These are phyloP conservation scores for Kodamaea alishanica DNA, from an alignment of 1,139 yeast genomes.

Conservation along the genomic window DNA sequence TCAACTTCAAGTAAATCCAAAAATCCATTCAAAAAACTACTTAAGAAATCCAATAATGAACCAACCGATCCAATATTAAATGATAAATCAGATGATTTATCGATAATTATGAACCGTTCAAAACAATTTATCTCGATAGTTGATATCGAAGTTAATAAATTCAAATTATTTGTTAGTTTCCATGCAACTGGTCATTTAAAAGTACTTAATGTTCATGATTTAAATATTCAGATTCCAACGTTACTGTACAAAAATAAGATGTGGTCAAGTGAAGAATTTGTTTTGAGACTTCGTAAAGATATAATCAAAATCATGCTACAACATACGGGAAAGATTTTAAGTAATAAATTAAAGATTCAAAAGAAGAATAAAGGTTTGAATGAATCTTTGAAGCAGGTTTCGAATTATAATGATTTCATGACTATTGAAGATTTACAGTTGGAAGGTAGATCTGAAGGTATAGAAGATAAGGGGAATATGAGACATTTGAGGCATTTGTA, in stretches of 20 bases:
- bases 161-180: slow-evolving; percentile 64
- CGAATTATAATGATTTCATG: slow-evolving; percentile 37
- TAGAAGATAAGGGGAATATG: slow-evolving; percentile 12
- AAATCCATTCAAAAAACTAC: slow-evolving; percentile 16
- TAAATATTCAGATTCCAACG: slow-evolving; percentile 63
- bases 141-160: slow-evolving; percentile 51
- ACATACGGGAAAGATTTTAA: slow-evolving; percentile 77
- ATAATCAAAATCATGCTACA: slow-evolving; percentile 62
- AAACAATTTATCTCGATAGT: slow-evolving; percentile 63
- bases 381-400: slow-evolving; percentile 45
- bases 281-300: slow-evolving; percentile 61
- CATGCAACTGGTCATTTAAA: slow-evolving; percentile 67
- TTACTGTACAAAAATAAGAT: slow-evolving; percentile 61
- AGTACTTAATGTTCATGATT: slow-evolving; percentile 68
- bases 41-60: slow-evolving; percentile 1
- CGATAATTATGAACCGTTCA: slow-evolving; percentile 63
- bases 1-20: slow-evolving; percentile 5
- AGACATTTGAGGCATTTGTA: slow-evolving; percentile 7
- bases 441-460: slow-evolving; percentile 26
- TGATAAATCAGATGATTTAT: slow-evolving; percentile 37
- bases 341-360: slow-evolving; percentile 62
- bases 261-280: slow-evolving; percentile 77
- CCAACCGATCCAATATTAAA: neutral
- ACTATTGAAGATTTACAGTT: slow-evolving; percentile 40
- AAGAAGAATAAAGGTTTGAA: slow-evolving; percentile 26